Conservation (phyloP, 1,284 basidiomycete species). For the Ustilago bromivora region DNA sequence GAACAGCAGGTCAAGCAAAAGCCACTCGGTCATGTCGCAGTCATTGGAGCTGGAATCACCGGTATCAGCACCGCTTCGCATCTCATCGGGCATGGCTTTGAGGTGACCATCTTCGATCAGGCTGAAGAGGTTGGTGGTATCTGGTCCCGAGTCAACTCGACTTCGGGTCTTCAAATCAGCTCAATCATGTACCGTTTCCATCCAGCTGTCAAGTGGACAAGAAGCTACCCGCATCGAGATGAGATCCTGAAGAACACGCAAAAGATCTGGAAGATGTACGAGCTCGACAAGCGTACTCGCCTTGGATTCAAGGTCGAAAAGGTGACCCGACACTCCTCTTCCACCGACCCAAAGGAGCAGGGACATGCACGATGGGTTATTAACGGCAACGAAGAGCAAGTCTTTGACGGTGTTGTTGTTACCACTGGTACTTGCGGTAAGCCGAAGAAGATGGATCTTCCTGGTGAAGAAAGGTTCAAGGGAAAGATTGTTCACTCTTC, state of each 20-base stretch:
- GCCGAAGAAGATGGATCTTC: constrained; percentile 73
- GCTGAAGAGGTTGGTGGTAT: constrained; percentile 72
- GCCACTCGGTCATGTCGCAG: constrained; percentile 66
- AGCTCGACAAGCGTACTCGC: constrained; percentile 73
- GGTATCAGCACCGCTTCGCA: constrained; percentile 69
- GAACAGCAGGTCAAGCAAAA: constrained; percentile 39
- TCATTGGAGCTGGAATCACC: constrained; percentile 70
- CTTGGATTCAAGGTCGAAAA: constrained; percentile 71
- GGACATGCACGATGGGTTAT: constrained; percentile 74
- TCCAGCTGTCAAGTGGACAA: constrained; percentile 57
- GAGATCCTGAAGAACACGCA: constrained; percentile 76
- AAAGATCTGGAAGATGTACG: constrained; percentile 75
- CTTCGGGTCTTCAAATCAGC: constrained; percentile 76
- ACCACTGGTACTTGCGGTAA: constrained; percentile 75
- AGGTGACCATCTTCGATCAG: constrained; percentile 70
- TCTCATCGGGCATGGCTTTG: constrained; percentile 67
- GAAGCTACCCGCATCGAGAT: constrained; percentile 73
- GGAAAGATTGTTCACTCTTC: constrained; percentile 75
- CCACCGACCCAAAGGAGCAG: constrained; percentile 67
- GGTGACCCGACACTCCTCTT: constrained; percentile 63
- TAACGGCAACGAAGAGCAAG: constrained; percentile 70
- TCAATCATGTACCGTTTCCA: constrained; percentile 72
- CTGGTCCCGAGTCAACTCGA: constrained; percentile 76
- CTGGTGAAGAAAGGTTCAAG: constrained; percentile 72
- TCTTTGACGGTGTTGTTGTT: constrained; percentile 76